Conservation (phyloP, 257 asterid genomes). For the Scutellaria barbata region DNA sequence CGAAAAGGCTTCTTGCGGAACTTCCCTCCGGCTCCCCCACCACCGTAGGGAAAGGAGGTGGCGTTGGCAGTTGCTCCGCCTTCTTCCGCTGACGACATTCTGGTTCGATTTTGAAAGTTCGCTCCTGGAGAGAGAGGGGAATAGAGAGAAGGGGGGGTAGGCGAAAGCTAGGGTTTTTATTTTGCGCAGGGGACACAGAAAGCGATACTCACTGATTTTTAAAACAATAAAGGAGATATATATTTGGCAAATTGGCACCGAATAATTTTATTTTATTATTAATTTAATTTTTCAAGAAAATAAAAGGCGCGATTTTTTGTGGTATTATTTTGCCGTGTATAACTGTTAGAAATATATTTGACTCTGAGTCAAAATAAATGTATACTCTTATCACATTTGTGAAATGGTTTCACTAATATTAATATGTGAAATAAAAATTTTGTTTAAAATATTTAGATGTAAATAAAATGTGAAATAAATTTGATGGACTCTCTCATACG, state of each 20-base stretch:
- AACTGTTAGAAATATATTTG: too few relatives aligned
- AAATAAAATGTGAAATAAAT: too few relatives aligned
- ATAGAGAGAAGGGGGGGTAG: neutral
- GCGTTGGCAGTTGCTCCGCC: conserved; percentile 51
- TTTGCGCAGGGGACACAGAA: conserved; percentile 31
- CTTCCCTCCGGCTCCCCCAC: conserved; percentile 91
- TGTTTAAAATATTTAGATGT: neutral
- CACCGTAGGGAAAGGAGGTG: conserved; percentile 49
- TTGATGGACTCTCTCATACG: too few relatives aligned
- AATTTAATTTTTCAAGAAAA: neutral
- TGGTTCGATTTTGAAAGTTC: conserved; percentile 36
- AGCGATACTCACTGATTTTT: conserved; percentile 26
- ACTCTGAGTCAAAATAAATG: too few relatives aligned
- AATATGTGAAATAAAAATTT: too few relatives aligned
- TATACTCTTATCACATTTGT: too few relatives aligned
- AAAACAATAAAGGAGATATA: neutral
- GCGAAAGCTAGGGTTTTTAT: conserved; percentile 48
- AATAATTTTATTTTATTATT: neutral
- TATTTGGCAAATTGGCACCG: conserved; percentile 28
- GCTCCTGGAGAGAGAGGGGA: conserved; percentile 34
- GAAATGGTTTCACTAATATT: too few relatives aligned
- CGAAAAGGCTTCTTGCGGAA: conserved; percentile 64
- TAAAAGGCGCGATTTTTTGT: neutral
- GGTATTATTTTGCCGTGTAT: neutral
- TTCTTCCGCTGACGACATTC: conserved; percentile 76